phyloP scores from a whole-genome alignment of 2,329 filamentous ascomycete species.

The Aspergillus sp. region DNA sequence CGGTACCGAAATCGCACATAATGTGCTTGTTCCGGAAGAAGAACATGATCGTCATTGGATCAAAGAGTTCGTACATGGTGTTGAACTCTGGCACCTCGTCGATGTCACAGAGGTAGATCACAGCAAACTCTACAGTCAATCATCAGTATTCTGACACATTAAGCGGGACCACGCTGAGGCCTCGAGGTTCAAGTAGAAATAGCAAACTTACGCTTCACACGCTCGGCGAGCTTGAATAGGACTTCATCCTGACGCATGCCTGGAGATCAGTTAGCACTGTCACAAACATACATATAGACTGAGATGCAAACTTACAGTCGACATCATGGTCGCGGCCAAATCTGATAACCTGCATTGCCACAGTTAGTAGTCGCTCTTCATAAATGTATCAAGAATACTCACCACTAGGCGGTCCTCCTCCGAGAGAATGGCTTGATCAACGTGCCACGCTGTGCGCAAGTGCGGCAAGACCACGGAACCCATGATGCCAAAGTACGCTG shows the following conservation, averaged over 20 bases:
- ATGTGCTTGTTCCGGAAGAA: conserved; percentile 83
- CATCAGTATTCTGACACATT: neutral
- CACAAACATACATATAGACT: neutral
- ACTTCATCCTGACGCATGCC: conserved; percentile 84
- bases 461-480: conserved; percentile 92
- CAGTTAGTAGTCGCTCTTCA: neutral
- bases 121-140: conserved; percentile 38
- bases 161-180: neutral
- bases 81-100: conserved; percentile 92
- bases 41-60: conserved; percentile 83
- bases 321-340: conserved; percentile 86
- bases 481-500: conserved; percentile 42
- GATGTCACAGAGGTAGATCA: conserved; percentile 89
- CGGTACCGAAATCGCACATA: conserved; percentile 87
- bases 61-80: conserved; percentile 87
- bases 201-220: conserved; percentile 66
- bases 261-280: conserved; percentile 23
- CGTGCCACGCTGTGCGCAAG: conserved; percentile 90
- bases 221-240: conserved; percentile 89
- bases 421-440: conserved; percentile 89
- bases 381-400: neutral
- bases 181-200: neutral
- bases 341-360: conserved; percentile 67
- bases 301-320: conserved; percentile 52
- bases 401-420: conserved; percentile 79